phyloP scores from a whole-genome alignment of 768 basidiomycete species.

The Boletus barrowsii region DNA sequence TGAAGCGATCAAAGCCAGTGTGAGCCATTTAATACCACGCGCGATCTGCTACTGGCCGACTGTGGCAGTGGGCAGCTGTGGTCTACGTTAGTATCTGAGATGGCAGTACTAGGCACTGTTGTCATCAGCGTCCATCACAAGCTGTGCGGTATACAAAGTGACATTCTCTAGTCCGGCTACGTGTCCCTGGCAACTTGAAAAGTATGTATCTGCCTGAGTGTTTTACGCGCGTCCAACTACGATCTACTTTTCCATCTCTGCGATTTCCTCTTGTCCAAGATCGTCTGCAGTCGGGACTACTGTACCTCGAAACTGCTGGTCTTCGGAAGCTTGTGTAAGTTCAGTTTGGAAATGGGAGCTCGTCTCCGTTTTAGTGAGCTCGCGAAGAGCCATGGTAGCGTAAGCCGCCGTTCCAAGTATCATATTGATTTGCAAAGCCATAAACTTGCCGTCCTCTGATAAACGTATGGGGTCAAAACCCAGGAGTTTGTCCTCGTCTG shows the following conservation, averaged over 20 bases:
- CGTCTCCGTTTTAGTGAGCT: slow-evolving; percentile 94
- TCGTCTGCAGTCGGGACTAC: slow-evolving; percentile 24
- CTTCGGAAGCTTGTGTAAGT: slow-evolving; percentile 74
- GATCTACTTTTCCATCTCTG: slow-evolving; percentile 5
- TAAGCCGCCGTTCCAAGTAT: slow-evolving; percentile 90
- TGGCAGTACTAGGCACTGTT: too few species aligned
- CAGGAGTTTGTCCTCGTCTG: slow-evolving; percentile 91
- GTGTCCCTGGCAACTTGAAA: too few species aligned
- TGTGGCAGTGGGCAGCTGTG: too few species aligned
- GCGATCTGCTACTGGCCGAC: too few species aligned
- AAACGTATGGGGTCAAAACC: slow-evolving; percentile 70
- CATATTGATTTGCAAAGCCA: slow-evolving; percentile 82
- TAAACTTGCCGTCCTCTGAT: slow-evolving; percentile 73
- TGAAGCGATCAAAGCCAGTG: neutral
- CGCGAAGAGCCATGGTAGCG: slow-evolving; percentile 96
- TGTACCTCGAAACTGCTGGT: slow-evolving; percentile 74
- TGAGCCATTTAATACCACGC: too few species aligned
- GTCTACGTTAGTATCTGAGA: too few species aligned
- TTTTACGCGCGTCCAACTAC: neutral
- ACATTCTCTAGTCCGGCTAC: too few species aligned
- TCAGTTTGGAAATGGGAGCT: slow-evolving; percentile 87
- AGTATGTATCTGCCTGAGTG: too few species aligned
- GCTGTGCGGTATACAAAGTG: too few species aligned
- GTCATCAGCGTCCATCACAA: too few species aligned
- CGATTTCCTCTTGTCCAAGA: slow-evolving; percentile 16